These are phyloP conservation scores for Skeletonema marinoi DNA, from an alignment of 108 stramenopile species.

Conservation along the genomic window DNA sequence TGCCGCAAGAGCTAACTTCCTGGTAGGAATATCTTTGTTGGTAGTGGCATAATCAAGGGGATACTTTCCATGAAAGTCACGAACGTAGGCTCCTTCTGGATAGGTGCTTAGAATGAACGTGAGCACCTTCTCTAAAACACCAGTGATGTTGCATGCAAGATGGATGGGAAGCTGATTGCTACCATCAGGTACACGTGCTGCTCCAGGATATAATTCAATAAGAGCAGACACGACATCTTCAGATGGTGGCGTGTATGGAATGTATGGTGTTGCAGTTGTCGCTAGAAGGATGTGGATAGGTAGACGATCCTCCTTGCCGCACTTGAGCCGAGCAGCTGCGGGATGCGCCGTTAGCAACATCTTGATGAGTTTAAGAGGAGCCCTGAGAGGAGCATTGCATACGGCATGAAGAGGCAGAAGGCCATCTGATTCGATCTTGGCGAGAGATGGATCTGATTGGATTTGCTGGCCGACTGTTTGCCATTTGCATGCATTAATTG, in stretches of 20 bases:
- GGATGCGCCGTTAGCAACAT: constrained; percentile 6
- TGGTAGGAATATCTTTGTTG: constrained; percentile 16
- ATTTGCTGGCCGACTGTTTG: constrained; percentile 12
- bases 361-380: constrained; percentile 25
- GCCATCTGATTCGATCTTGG: constrained; percentile 1
- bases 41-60: constrained; percentile 17
- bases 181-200: constrained; percentile 8
- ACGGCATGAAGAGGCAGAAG: constrained; percentile 13
- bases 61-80: constrained; percentile 17
- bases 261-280: background rate
- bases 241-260: background rate
- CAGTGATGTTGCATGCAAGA: constrained; percentile 6
- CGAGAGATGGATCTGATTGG: constrained; percentile 10
- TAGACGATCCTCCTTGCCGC: constrained; percentile 6
- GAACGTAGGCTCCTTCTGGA: constrained; percentile 36
- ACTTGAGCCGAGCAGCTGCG: background rate
- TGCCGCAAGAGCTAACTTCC: constrained; percentile 26
- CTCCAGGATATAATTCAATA: constrained; percentile 22
- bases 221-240: constrained; percentile 9
- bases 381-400: background rate
- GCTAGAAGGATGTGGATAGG: constrained; percentile 17
- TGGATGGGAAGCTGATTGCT: constrained; percentile 26
- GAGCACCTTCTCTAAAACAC: constrained; percentile 15
- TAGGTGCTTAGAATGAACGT: constrained; percentile 26
- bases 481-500: background rate